Evolutionary conservation across 73 alveolate genomes (phyloP).

Genomic region (Paramecium primaurelia): DNA sequence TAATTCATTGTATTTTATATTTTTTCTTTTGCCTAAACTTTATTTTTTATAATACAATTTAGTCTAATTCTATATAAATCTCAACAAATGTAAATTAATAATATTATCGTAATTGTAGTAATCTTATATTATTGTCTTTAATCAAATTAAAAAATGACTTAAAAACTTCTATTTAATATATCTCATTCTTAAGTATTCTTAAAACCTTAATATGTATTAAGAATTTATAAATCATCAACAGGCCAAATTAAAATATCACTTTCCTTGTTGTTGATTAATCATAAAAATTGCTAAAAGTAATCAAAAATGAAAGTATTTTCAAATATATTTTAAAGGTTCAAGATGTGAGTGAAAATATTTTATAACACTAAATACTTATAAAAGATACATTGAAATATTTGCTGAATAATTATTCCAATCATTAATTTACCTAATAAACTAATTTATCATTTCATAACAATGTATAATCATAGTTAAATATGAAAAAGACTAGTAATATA

Average conservation of each 20-base stretch:
- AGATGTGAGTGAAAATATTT: neutral
- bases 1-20: too few relatives aligned
- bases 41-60: too few relatives aligned
- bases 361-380: neutral
- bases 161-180: too few relatives aligned
- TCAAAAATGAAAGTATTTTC: neutral
- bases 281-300: too few relatives aligned
- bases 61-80: too few relatives aligned
- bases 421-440: neutral
- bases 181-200: neutral
- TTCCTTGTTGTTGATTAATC: too few relatives aligned
- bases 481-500: neutral
- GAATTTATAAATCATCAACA: neutral
- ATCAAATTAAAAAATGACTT: neutral
- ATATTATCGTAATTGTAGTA: too few relatives aligned
- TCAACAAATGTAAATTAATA: too few relatives aligned
- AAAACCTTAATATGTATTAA: too few relatives aligned
- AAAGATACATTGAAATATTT: neutral
- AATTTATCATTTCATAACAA: neutral
- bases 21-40: too few relatives aligned
- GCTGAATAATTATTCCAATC: neutral
- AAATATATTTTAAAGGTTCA: neutral
- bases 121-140: too few relatives aligned
- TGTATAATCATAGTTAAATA: neutral
- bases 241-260: neutral